phyloP scores from a whole-genome alignment of 2,329 filamentous ascomycete genomes.

The Chrysoporthe austroafricana region DNA sequence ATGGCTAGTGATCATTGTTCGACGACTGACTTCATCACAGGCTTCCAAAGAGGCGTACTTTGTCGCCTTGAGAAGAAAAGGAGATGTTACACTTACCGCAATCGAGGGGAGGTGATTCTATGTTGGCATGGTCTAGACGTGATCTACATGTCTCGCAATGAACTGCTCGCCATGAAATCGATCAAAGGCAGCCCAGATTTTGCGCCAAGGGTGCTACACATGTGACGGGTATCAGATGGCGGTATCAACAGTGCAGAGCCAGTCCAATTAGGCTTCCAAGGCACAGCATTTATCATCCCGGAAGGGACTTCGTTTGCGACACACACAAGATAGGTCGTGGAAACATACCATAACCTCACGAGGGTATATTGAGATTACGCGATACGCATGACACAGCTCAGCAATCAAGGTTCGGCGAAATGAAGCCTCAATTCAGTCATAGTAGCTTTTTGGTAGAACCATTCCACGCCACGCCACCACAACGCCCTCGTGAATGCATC shows the following conservation, averaged over 20 bases:
- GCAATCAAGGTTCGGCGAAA: constrained; percentile 9
- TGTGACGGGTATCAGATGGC: not conserved
- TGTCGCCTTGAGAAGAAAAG: constrained; percentile 74
- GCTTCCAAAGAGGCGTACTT: constrained; percentile 88
- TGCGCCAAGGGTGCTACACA: not conserved
- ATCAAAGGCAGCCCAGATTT: not conserved
- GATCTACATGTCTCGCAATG: not conserved
- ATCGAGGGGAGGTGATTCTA: constrained; percentile 21
- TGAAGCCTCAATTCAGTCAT: constrained; percentile 31
- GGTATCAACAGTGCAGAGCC: not conserved
- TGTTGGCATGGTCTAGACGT: not conserved
- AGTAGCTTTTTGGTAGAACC: constrained; percentile 34
- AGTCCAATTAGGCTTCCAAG: not conserved
- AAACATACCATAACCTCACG: not conserved
- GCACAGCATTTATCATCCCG: not conserved
- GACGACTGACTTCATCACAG: constrained; percentile 44
- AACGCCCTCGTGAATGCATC: constrained; percentile 38
- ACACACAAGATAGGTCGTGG: too few relatives aligned
- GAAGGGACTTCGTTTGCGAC: not conserved
- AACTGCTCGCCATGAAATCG: not conserved
- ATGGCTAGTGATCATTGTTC: not conserved
- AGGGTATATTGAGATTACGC: not conserved
- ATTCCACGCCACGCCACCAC: constrained; percentile 39
- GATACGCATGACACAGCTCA: not conserved
- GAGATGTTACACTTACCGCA: constrained; percentile 38